These are phyloP conservation scores for Alternaria viburni DNA, from an alignment of 2,329 filamentous ascomycete genomes.

Conservation along the genomic window DNA sequence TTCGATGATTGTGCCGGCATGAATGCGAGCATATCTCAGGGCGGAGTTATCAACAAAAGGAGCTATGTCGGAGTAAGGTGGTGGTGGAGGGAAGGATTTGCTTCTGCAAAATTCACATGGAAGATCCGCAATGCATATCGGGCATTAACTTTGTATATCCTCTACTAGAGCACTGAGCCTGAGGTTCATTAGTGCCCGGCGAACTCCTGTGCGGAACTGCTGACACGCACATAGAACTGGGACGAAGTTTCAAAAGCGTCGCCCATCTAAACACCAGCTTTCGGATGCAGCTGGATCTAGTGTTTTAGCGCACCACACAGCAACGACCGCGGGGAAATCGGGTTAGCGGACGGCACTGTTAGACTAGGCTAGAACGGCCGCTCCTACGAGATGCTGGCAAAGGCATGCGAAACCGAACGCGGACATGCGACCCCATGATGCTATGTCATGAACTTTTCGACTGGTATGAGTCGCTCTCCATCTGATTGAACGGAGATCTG, in stretches of 20 bases:
- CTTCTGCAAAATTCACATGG: conserved; percentile 30
- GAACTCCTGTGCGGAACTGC: conserved; percentile 35
- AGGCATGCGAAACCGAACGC: conserved; percentile 26
- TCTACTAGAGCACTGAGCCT: conserved; percentile 29
- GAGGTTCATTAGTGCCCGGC: conserved; percentile 35
- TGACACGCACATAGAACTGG: conserved; percentile 41
- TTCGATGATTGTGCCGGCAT: conserved; percentile 46
- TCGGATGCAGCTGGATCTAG: conserved; percentile 41
- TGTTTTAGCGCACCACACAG: conserved; percentile 40
- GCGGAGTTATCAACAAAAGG: conserved; percentile 25
- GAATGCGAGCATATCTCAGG: conserved; percentile 45
- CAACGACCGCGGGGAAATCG: conserved; percentile 44
- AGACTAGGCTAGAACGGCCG: conserved; percentile 38
- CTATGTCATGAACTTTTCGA: conserved; percentile 6
- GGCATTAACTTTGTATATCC: conserved; percentile 43
- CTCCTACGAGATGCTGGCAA: conserved; percentile 33
- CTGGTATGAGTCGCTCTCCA: conserved; percentile 3
- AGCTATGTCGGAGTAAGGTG: conserved; percentile 27
- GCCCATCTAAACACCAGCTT: conserved; percentile 40
- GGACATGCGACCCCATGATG: conserved; percentile 19
- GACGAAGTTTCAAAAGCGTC: conserved; percentile 41
- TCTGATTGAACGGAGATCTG: background rate
- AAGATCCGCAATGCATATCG: conserved; percentile 37
- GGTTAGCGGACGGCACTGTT: conserved; percentile 34
- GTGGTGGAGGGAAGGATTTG: conserved; percentile 27